These are phyloP conservation scores for Pseudogymnoascus sp. DNA, from an alignment of 2,329 filamentous ascomycete genomes.

Conservation along the genomic window DNA sequence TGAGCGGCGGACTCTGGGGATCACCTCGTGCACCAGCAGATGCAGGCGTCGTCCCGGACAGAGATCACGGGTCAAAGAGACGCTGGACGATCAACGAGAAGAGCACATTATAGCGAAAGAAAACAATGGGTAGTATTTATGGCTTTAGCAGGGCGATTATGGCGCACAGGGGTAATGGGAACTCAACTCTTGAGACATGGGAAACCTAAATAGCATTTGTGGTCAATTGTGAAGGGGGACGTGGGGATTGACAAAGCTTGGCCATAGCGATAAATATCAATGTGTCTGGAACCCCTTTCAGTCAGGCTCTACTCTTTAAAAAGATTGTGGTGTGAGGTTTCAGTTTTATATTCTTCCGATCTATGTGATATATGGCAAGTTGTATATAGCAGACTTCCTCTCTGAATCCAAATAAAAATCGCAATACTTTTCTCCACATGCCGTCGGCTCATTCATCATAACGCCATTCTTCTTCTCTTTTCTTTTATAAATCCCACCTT, in stretches of 20 bases:
- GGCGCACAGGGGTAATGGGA: not conserved
- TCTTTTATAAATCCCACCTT: not conserved
- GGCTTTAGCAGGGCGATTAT: constrained; percentile 1
- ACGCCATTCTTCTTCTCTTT: not conserved
- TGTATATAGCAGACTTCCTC: not conserved
- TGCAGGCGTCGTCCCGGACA: constrained; percentile 30
- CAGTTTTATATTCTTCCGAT: not conserved
- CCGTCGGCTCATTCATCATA: not conserved
- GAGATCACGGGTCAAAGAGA: constrained; percentile 43
- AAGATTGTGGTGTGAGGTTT: not conserved
- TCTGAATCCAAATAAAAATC: not conserved
- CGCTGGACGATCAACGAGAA: constrained; percentile 49
- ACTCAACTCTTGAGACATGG: constrained; percentile 3
- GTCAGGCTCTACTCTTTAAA: not conserved
- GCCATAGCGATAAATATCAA: not conserved
- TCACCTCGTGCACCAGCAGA: constrained; percentile 39
- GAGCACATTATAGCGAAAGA: not conserved
- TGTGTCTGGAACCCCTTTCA: not conserved
- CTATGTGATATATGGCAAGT: not conserved
- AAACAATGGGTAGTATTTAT: not conserved
- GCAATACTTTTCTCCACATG: not conserved
- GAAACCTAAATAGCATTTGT: not conserved
- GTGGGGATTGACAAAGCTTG: not conserved
- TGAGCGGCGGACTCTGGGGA: constrained; percentile 35
- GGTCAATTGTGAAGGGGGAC: not conserved